phyloP scores from a whole-genome alignment of 257 asterid species.

The Nicotiana tabacum region DNA sequence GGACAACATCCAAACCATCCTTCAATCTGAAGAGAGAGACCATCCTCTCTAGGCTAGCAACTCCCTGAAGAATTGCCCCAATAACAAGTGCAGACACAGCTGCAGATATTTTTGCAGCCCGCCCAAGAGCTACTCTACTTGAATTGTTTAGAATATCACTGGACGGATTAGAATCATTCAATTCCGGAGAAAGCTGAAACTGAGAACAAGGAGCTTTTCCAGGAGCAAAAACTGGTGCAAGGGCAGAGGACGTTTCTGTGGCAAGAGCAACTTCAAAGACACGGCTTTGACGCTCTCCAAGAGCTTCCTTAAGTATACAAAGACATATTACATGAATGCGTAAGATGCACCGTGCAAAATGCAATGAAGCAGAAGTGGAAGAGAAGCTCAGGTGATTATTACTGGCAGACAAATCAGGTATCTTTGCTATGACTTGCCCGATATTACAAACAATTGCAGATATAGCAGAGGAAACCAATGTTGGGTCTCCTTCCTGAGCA shows the following conservation, averaged over 20 bases:
- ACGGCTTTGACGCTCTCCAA: slow-evolving; percentile 97
- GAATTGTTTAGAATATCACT: slow-evolving; percentile 49
- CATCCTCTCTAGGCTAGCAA: slow-evolving; percentile 88
- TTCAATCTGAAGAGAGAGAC: slow-evolving; percentile 72
- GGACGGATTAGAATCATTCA: slow-evolving; percentile 52
- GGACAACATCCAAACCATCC: slow-evolving; percentile 88
- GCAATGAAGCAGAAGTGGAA: slow-evolving; percentile 50
- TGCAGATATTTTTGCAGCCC: slow-evolving; percentile 57
- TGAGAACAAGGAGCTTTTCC: slow-evolving; percentile 77
- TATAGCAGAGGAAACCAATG: slow-evolving; percentile 88
- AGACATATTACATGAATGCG: slow-evolving; percentile 78
- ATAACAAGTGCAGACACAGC: slow-evolving; percentile 82
- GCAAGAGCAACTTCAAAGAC: slow-evolving; percentile 98
- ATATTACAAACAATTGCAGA: slow-evolving; percentile 76
- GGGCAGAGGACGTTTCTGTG: slow-evolving; percentile 78
- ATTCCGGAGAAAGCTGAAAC: slow-evolving; percentile 67
- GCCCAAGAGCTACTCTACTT: slow-evolving; percentile 44
- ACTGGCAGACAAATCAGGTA: slow-evolving; percentile 60
- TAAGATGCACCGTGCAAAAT: slow-evolving; percentile 66
- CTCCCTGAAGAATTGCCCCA: slow-evolving; percentile 90
- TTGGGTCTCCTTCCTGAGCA: slow-evolving; percentile 99
- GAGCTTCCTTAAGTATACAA: slow-evolving; percentile 85
- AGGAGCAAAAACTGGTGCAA: slow-evolving; percentile 57
- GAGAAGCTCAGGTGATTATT: slow-evolving; percentile 42
- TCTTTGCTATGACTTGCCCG: slow-evolving; percentile 67